Percentiles rank a stretch among this genome's conserved stretches.
Conservation (phyloP, 805 yeast genomes). For the Priceomyces melissophilus region DNA sequence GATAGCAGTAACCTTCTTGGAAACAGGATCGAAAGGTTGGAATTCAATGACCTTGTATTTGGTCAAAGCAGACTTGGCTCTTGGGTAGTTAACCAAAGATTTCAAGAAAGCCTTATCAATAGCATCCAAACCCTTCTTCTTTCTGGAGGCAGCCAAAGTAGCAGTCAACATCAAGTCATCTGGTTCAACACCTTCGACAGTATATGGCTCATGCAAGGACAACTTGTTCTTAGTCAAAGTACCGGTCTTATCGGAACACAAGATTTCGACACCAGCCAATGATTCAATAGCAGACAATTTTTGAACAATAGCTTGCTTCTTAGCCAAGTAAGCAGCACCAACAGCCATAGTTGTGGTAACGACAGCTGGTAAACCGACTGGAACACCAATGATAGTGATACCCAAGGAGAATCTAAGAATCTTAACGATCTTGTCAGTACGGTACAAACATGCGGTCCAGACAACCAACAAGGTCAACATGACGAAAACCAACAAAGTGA, state of each 20-base stretch:
- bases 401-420: slow-evolving; percentile 91
- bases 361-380: slow-evolving; percentile 98
- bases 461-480: slow-evolving; percentile 82
- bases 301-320: slow-evolving; percentile 96
- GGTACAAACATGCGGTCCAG: slow-evolving; percentile 93
- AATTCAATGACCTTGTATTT: slow-evolving; percentile 93
- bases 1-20: slow-evolving; percentile 92
- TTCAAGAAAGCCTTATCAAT: slow-evolving; percentile 95
- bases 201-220: slow-evolving; percentile 94
- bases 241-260: slow-evolving; percentile 98
- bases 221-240: slow-evolving; percentile 96
- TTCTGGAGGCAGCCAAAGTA: slow-evolving; percentile 95
- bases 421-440: slow-evolving; percentile 80
- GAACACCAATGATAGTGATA: slow-evolving; percentile 95
- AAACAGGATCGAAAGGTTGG: slow-evolving; percentile 97
- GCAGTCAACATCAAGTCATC: slow-evolving; percentile 97
- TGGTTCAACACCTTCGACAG: slow-evolving; percentile 94
- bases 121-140: slow-evolving; percentile 97
- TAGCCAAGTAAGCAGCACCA: slow-evolving; percentile 98
- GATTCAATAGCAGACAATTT: slow-evolving; percentile 96
- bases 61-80: slow-evolving; percentile 88
- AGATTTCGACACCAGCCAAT: slow-evolving; percentile 94
- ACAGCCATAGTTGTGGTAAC: slow-evolving; percentile 99
- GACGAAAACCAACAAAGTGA: slow-evolving; percentile 83
- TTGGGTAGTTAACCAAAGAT: slow-evolving; percentile 82